Evolutionary conservation across 345 rosid genomes (phyloP).

Genomic region (Populus simonii): DNA sequence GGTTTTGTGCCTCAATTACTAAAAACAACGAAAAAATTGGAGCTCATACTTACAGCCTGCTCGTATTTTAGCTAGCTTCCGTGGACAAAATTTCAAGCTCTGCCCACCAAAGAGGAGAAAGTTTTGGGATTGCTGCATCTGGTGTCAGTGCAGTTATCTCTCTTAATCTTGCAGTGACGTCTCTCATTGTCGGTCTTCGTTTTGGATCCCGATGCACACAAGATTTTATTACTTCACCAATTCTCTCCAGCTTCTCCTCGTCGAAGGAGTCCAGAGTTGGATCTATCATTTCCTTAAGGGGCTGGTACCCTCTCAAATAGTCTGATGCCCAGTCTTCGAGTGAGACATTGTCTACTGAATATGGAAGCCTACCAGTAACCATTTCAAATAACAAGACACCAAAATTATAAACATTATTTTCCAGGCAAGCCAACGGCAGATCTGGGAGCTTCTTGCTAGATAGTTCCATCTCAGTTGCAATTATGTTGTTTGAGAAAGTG

Average conservation of each 20-base stretch:
- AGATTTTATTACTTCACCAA: conserved; percentile 55
- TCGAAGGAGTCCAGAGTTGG: conserved; percentile 55
- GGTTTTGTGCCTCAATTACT: not conserved
- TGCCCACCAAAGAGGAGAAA: conserved; percentile 95
- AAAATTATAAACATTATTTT: conserved; percentile 57
- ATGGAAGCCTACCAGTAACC: conserved; percentile 69
- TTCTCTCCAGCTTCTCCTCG: conserved; percentile 48
- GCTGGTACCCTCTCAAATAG: conserved; percentile 39
- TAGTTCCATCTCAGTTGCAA: conserved; percentile 41
- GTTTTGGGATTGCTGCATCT: conserved; percentile 65
- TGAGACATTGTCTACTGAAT: conserved; percentile 39
- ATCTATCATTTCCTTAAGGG: conserved; percentile 54
- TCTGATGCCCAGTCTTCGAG: conserved; percentile 54
- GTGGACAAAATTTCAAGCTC: conserved; percentile 63
- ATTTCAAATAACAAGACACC: conserved; percentile 73
- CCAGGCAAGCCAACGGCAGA: conserved; percentile 31
- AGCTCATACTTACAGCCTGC: conserved; percentile 9
- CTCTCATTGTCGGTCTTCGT: conserved; percentile 58
- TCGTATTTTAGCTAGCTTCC: not conserved
- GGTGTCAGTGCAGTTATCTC: conserved; percentile 70
- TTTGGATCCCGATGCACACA: conserved; percentile 59
- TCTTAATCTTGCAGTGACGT: conserved; percentile 50
- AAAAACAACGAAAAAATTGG: not conserved
- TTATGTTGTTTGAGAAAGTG: conserved; percentile 46
- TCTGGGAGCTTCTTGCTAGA: conserved; percentile 43